Evolutionary conservation across 192 early-diverging fungal species (phyloP).

Genomic region (Gryganskiella cystojenkinii): DNA sequence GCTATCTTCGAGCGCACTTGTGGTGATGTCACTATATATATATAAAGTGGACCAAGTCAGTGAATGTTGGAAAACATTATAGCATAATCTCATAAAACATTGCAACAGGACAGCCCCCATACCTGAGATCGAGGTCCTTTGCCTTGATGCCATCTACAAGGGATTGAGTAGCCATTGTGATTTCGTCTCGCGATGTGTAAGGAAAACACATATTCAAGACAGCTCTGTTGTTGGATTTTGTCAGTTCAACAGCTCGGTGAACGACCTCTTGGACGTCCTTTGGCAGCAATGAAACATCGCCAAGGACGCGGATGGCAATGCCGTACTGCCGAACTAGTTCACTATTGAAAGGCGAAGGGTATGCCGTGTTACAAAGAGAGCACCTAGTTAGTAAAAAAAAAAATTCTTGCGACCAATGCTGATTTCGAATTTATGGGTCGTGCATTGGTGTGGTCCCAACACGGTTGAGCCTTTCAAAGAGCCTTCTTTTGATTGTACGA

Average conservation of each 20-base stretch:
- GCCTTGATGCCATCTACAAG: constrained; percentile 69
- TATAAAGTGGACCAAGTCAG: not conserved
- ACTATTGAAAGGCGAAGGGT: no score
- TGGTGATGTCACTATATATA: constrained; percentile 68
- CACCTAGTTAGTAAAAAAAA: not conserved
- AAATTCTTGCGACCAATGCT: not conserved
- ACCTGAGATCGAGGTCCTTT: constrained; percentile 51
- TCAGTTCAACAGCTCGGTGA: constrained; percentile 69
- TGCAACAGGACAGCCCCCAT: not conserved
- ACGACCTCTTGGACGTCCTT: constrained; percentile 70
- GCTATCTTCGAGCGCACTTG: constrained; percentile 65
- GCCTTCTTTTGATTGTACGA: no score
- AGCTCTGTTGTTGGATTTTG: constrained; percentile 74
- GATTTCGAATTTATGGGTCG: no score
- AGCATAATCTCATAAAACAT: no score
- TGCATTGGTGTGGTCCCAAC: no score
- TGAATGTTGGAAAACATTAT: no score
- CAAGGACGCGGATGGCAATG: constrained; percentile 84
- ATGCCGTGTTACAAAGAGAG: no score
- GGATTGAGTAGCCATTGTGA: constrained; percentile 72
- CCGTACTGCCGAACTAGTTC: constrained; percentile 76
- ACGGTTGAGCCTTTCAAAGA: no score
- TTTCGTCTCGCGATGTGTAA: constrained; percentile 94
- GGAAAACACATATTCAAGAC: constrained; percentile 93
- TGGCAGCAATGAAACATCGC: constrained; percentile 77